Conservation (phyloP, 2,329 filamentous ascomycete genomes). For the Dendryphion nanum region DNA sequence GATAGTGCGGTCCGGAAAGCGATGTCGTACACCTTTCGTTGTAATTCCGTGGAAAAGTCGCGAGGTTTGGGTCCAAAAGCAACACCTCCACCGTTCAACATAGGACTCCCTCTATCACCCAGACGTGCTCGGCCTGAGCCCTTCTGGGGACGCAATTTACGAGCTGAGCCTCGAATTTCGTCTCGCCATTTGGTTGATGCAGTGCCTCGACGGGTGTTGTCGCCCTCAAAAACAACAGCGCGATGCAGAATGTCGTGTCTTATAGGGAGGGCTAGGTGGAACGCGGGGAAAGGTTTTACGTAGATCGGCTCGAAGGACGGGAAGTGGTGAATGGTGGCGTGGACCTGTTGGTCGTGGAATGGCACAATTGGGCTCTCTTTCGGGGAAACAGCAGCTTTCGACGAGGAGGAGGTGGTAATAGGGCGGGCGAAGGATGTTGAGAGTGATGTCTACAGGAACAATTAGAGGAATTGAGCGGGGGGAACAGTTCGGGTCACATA, state of each 20-base stretch:
- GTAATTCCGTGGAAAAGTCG: conserved; percentile 82
- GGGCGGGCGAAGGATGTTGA: conserved; percentile 24
- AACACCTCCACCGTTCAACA: conserved; percentile 82
- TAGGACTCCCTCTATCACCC: conserved; percentile 77
- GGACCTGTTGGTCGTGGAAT: conserved; percentile 54
- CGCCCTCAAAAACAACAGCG: conserved; percentile 89
- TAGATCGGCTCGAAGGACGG: conserved; percentile 80
- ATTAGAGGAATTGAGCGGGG: conserved; percentile 27
- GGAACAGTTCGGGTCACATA: conserved; percentile 44
- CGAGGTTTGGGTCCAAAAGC: conserved; percentile 86
- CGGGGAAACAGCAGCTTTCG: neutral
- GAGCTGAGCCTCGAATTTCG: conserved; percentile 79
- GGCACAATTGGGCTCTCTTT: conserved; percentile 35
- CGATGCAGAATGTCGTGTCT: conserved; percentile 90
- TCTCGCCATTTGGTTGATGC: conserved; percentile 57
- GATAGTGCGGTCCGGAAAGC: conserved; percentile 93
- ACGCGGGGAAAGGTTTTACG: conserved; percentile 74
- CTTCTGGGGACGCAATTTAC: conserved; percentile 85
- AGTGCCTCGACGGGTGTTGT: conserved; percentile 75
- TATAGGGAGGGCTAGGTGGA: conserved; percentile 82
- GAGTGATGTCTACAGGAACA: conserved; percentile 21
- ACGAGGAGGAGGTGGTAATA: conserved; percentile 37
- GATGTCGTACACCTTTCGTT: conserved; percentile 88
- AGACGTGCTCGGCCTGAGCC: conserved; percentile 77
- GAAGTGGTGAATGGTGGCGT: conserved; percentile 86